Base-by-base conservation (phyloP, 345 rosid genomes). In the Eucalyptus cloeziana region DNA sequence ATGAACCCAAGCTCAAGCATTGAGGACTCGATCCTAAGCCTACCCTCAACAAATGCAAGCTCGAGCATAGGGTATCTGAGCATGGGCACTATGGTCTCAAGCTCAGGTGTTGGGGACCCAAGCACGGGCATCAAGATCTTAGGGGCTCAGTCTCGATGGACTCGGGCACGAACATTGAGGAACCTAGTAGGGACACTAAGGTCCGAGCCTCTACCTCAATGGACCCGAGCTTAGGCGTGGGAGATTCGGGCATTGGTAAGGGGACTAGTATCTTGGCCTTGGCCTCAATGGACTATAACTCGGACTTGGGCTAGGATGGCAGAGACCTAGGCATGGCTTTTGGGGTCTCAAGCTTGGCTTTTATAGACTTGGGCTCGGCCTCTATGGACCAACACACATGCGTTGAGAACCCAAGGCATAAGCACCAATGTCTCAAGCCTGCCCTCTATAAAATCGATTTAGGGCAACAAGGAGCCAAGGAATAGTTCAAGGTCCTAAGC, bases 121-220 rank as follows among this genome's bases (percentile, higher is more conserved):
- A 22, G 62, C 27, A 56, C 6, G 3, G 5, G 62, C 27, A 56
- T 10, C 5, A 1, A 52, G 62, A 12, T 56, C 62, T 56, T 24
- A 49, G 51, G 12, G 5, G 30, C 62, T 24, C 1, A 8, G 0
- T 56, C 62, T 56, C 13, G 5, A 56, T 56, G 62, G 62, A 56
- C 27, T 5, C 1, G 11, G 5, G 30, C 27, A 2, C 0, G 30
- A 24, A 13, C 27, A 24, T 30, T 13, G 1, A 9, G 27, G 62
- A 22, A 22, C 12, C 27, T 4, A 24, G 5, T 24, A 9, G 12
- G 62, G 12, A 10, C 27, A 56, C 11, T 22, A 13, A 4, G 13
- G 30, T 58, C n/a, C 6, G 0, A 25, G n/a, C 64, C n/a, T 25
- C 13, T 10, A 11, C 64, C 64, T 58, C 64, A 2, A 24, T 58